phyloP scores from a whole-genome alignment of 163 green algal species.

The Chloromonas sp. region DNA sequence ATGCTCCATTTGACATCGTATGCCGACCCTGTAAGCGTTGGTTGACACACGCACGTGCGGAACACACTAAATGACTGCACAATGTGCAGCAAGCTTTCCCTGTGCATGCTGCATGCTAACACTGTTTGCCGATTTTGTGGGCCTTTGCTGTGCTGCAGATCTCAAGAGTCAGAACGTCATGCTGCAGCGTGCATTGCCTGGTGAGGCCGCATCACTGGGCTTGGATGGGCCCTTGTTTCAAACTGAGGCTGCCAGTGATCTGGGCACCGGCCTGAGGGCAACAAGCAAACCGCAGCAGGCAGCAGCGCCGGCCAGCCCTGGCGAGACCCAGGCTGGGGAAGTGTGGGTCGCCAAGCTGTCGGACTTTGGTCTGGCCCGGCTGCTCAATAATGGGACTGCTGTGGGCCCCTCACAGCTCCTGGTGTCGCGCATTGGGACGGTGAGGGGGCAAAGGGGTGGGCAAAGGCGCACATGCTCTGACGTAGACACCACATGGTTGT shows the following conservation, averaged over 20 bases:
- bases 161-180: conserved; percentile 4
- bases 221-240: too few relatives aligned
- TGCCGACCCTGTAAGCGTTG: too few relatives aligned
- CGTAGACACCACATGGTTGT: not conserved
- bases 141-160: not conserved
- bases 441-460: not conserved
- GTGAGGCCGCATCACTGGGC: not conserved
- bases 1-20: too few relatives aligned
- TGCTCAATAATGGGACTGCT: not conserved
- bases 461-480: not conserved
- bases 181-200: not conserved
- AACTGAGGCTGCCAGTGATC: too few relatives aligned
- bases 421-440: not conserved
- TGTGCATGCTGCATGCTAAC: too few relatives aligned
- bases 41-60: too few relatives aligned
- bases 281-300: not conserved
- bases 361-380: not conserved
- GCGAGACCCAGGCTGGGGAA: not conserved
- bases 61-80: too few relatives aligned
- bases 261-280: not conserved
- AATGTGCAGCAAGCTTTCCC: too few relatives aligned
- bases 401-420: not conserved
- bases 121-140: too few relatives aligned
- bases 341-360: not conserved
- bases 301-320: not conserved